Evolutionary conservation across 164 flowering plant genomes (phyloP).

Genomic region (Houttuynia cordata): DNA sequence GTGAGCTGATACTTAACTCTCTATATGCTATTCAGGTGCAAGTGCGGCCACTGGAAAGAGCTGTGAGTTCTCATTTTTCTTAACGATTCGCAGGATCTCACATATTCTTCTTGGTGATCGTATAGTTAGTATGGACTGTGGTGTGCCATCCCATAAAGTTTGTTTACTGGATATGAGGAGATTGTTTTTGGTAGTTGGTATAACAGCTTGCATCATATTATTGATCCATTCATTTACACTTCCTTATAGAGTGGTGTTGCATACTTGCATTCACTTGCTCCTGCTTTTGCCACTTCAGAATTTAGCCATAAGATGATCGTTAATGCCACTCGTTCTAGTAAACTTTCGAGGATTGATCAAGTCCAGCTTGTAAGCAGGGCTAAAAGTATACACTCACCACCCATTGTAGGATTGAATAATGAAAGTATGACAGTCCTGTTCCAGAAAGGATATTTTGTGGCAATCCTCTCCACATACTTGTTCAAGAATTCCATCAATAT

Average conservation of each 20-base stretch:
- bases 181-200: neutral
- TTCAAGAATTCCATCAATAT: no score
- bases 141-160: neutral
- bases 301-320: neutral
- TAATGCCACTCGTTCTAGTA: neutral
- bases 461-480: no score
- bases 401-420: neutral
- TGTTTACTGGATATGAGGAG: neutral
- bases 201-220: neutral
- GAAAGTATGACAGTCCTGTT: neutral
- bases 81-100: neutral
- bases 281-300: neutral
- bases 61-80: neutral
- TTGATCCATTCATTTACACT: neutral
- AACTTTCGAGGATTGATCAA: neutral
- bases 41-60: no score
- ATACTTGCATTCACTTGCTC: neutral
- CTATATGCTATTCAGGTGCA: no score
- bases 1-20: no score
- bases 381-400: neutral
- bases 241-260: neutral
- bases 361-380: neutral
- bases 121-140: neutral
- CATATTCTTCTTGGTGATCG: neutral
- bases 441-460: no score